Base-by-base conservation (phyloP, 352 stramenopile genomes). In the Pythium aquatile region DNA sequence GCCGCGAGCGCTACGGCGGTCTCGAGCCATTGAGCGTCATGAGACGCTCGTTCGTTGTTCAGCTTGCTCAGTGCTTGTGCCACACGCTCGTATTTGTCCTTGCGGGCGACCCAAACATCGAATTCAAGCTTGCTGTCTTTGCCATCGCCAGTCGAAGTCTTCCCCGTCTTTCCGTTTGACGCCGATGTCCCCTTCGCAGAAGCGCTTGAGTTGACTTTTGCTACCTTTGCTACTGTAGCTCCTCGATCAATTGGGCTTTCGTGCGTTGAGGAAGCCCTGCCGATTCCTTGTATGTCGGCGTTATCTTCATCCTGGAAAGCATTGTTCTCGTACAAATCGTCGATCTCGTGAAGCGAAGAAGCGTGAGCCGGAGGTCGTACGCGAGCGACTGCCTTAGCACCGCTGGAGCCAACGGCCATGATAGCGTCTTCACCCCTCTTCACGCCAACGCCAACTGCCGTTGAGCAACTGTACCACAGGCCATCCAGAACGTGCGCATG, bases 81-180 rank as follows among this genome's bases (percentile, higher is more conserved):
- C 53, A 87, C 88, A 28, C 83, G 81, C 66, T 95, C 87, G 58
- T 93, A 94, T 62, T 93, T 93, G 72, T 96, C 88, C 60, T 96
- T 94, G 30, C 84, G 81, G 7, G 78, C 78, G 13, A 96, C 85
- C 86, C 86, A 96, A 11, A 90, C 76, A 35, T 93, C 76, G 57
- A 96, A 95, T 28, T 93, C 75, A 51, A 93, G 63, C 48, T 72
- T 75, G 55, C 11, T 42, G 17, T 42, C 52, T 53, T 72, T 65
- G 26, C n/a, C 26, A 24, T 51, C 44, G 5, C 14, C 40, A 30
- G 29, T 11, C 11, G 6, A 5, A 6, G 44, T 4, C 20, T 29
- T 51, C 5, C n/a, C 44, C 5, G n/a, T 7, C 44, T 51, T 51
- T 10, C 44, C 44, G 9, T 14, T 51, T n/a, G 44, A 14, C 17